These are phyloP conservation scores for Allium cepa DNA, from an alignment of 106 monocot species.

Conservation along the genomic window DNA sequence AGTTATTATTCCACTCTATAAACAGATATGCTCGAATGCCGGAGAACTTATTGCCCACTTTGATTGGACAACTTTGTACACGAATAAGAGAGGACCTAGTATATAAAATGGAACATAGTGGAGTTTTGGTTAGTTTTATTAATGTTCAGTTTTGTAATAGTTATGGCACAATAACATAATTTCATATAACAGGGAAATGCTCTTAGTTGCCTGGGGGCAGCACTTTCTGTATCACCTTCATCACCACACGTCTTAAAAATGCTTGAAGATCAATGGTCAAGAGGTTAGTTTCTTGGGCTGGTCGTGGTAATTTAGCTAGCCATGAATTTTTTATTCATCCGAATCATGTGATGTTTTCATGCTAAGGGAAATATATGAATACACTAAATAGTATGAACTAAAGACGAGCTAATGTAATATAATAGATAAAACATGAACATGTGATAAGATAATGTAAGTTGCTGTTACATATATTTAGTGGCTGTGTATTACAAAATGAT, in stretches of 20 bases:
- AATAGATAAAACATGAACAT: too few relatives aligned
- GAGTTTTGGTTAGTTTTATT: constrained; percentile 42
- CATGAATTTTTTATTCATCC: too few relatives aligned
- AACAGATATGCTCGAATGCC: constrained; percentile 84
- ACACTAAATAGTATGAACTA: too few relatives aligned
- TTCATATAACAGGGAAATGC: constrained; percentile 43
- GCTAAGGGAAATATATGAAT: too few relatives aligned
- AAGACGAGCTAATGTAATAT: too few relatives aligned
- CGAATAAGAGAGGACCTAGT: constrained; percentile 22
- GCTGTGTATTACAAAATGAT: too few relatives aligned
- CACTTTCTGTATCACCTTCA: constrained; percentile 67
- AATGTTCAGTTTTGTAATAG: background rate
- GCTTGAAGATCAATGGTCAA: constrained; percentile 38
- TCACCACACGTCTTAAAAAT: constrained; percentile 39
- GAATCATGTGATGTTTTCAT: too few relatives aligned
- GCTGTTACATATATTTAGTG: too few relatives aligned
- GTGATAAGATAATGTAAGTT: too few relatives aligned
- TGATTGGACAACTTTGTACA: constrained; percentile 24
- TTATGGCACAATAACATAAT: constrained; percentile 10
- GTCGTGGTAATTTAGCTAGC: too few relatives aligned
- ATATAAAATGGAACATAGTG: constrained; percentile 32
- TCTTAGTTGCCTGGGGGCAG: constrained; percentile 64
- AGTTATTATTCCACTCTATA: background rate
- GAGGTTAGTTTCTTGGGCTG: constrained; percentile 28
- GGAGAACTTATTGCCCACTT: constrained; percentile 39